Evolutionary conservation across 768 basidiomycete species (phyloP).

Genomic region (Coprinopsis sp.): DNA sequence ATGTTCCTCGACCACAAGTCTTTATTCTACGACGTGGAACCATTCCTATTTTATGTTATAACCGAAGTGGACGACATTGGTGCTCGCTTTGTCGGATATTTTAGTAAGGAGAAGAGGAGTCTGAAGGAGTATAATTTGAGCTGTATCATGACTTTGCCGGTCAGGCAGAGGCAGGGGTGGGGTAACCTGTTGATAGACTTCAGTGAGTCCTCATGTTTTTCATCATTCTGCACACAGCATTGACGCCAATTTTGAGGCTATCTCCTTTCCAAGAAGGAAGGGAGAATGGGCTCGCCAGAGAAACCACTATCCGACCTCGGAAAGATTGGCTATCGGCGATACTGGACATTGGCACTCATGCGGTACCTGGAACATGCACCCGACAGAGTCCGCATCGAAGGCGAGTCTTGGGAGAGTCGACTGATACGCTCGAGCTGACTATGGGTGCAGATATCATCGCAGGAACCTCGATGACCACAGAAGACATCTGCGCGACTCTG

Average conservation of each 20-base stretch:
- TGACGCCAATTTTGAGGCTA: slow-evolving; percentile 59
- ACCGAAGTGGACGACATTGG: slow-evolving; percentile 87
- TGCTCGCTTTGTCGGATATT: slow-evolving; percentile 95
- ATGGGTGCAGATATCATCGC: slow-evolving; percentile 65
- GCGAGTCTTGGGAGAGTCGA: slow-evolving; percentile 31
- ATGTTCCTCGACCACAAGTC: slow-evolving; percentile 99
- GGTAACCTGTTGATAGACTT: slow-evolving; percentile 97
- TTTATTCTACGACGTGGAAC: slow-evolving; percentile 98
- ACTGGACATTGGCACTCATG: slow-evolving; percentile 90
- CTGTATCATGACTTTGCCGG: slow-evolving; percentile 98
- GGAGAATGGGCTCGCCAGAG: slow-evolving; percentile 86
- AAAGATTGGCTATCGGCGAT: slow-evolving; percentile 89
- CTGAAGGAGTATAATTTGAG: slow-evolving; percentile 96
- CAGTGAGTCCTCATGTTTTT: slow-evolving; percentile 53
- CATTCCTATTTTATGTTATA: slow-evolving; percentile 98
- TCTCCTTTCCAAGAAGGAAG: slow-evolving; percentile 92
- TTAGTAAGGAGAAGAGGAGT: slow-evolving; percentile 97
- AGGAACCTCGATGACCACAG: slow-evolving; percentile 85
- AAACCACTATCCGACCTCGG: slow-evolving; percentile 93
- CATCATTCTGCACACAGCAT: background rate
- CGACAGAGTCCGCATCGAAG: slow-evolving; percentile 66
- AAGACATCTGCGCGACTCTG: slow-evolving; percentile 80
- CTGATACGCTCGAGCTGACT: background rate
- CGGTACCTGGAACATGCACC: slow-evolving; percentile 61
- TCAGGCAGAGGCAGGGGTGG: slow-evolving; percentile 93